Conservation (phyloP, 164 flowering plant genomes). For the Aristolochia californica region DNA sequence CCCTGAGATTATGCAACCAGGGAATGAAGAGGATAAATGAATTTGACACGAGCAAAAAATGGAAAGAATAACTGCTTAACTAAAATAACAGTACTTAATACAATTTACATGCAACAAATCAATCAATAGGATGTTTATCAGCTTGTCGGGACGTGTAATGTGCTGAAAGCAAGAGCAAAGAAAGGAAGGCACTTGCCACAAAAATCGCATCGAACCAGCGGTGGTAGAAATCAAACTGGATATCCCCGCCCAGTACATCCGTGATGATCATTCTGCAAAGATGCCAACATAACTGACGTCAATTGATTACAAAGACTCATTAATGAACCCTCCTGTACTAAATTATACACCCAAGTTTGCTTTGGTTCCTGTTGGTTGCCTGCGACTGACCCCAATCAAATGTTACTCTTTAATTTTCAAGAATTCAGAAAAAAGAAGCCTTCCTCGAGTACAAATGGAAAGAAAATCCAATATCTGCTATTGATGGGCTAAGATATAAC, state of each 20-base stretch:
- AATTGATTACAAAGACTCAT: background rate
- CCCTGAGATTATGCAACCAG: too few relatives aligned
- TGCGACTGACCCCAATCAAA: too few relatives aligned
- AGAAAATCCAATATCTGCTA: too few relatives aligned
- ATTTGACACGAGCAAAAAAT: too few relatives aligned
- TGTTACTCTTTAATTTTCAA: too few relatives aligned
- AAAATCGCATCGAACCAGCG: constrained; percentile 98
- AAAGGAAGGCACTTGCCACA: constrained; percentile 97
- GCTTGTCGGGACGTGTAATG: constrained; percentile 90
- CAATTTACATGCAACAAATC: constrained; percentile 4
- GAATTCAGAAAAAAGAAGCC: too few relatives aligned
- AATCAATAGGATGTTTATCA: constrained; percentile 95
- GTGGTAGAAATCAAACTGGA: constrained; percentile 95
- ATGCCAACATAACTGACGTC: background rate
- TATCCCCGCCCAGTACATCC: constrained; percentile 91
- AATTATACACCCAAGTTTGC: background rate
- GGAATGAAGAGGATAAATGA: too few relatives aligned
- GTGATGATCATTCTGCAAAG: constrained; percentile 80
- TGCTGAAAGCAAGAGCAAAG: constrained; percentile 88
- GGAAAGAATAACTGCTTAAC: background rate
- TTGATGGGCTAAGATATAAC: background rate
- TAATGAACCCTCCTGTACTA: too few relatives aligned
- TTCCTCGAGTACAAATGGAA: too few relatives aligned
- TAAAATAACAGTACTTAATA: background rate
- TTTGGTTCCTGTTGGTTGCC: too few relatives aligned